Evolutionary conservation across 257 asterid genomes (phyloP).

Genomic region (Echium plantagineum): DNA sequence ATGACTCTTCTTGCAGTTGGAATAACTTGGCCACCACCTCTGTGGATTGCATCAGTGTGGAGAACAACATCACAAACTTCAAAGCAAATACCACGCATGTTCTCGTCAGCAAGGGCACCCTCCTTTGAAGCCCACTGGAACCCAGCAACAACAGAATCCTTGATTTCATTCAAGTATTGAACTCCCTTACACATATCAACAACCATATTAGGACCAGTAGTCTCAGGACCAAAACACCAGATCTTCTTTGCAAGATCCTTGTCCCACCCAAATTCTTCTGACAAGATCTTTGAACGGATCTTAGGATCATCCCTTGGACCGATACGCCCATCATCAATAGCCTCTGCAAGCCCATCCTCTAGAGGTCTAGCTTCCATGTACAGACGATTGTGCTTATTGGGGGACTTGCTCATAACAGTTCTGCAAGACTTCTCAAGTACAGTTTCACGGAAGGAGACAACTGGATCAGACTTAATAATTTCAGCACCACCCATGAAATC

Average conservation of each 20-base stretch:
- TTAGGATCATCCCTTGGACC: constrained; percentile 35
- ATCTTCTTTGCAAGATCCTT: constrained; percentile 50
- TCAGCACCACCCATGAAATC: constrained; percentile 33
- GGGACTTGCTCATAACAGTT: constrained; percentile 31
- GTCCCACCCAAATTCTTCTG: constrained; percentile 45
- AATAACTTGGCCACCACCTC: constrained; percentile 20
- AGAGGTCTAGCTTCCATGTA: constrained; percentile 36
- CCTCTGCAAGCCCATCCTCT: constrained; percentile 35
- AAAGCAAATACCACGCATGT: constrained; percentile 40
- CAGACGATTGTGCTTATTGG: constrained; percentile 29
- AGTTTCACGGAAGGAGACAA: constrained; percentile 28
- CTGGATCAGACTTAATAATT: constrained; percentile 23
- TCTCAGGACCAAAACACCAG: constrained; percentile 38
- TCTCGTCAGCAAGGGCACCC: constrained; percentile 33
- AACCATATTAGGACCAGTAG: constrained; percentile 26
- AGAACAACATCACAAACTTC: constrained; percentile 39
- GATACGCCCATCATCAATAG: constrained; percentile 36
- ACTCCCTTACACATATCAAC: constrained; percentile 57
- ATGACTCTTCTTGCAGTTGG: constrained; percentile 22
- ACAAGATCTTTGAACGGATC: constrained; percentile 34
- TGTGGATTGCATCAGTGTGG: constrained; percentile 37
- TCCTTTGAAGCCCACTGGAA: constrained; percentile 43
- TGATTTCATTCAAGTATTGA: constrained; percentile 39
- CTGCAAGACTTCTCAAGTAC: constrained; percentile 25
- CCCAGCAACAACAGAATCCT: constrained; percentile 44